Evolutionary conservation across 805 yeast species (phyloP).

Genomic region (Brettanomyces anomalus): DNA sequence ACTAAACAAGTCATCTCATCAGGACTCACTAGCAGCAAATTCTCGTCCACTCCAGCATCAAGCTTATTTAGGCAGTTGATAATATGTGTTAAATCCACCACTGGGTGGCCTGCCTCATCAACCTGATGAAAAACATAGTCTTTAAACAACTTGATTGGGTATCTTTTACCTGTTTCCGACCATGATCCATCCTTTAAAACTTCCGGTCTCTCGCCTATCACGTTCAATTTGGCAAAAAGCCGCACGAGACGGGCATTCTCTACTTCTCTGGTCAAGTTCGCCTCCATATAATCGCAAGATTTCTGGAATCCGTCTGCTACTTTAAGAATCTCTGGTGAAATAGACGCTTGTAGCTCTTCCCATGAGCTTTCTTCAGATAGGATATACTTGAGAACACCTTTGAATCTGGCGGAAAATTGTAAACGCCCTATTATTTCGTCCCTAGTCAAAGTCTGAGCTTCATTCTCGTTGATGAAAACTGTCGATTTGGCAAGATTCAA

Average conservation of each 20-base stretch:
- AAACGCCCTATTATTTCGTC: slow-evolving; percentile 19
- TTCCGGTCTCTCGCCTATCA: slow-evolving; percentile 69
- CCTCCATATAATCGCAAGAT: slow-evolving; percentile 49
- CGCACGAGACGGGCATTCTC: slow-evolving; percentile 87
- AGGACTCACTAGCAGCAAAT: slow-evolving; percentile 65
- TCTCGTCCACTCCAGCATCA: slow-evolving; percentile 88
- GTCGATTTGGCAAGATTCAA: slow-evolving; percentile 40
- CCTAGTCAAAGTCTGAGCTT: slow-evolving; percentile 10
- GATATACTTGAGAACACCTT: slow-evolving; percentile 32
- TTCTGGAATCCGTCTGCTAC: slow-evolving; percentile 42
- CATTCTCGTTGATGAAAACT: slow-evolving; percentile 12
- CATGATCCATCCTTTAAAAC: slow-evolving; percentile 44
- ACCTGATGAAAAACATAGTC: slow-evolving; percentile 82
- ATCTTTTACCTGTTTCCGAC: slow-evolving; percentile 71
- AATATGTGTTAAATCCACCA: slow-evolving; percentile 75
- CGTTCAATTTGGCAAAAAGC: slow-evolving; percentile 70
- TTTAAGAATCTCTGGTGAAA: slow-evolving; percentile 37
- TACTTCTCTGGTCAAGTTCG: slow-evolving; percentile 57
- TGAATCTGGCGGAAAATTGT: slow-evolving; percentile 36
- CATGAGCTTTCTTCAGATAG: slow-evolving; percentile 20
- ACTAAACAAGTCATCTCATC: slow-evolving; percentile 84
- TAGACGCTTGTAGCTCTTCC: slow-evolving; percentile 28
- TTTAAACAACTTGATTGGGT: slow-evolving; percentile 64
- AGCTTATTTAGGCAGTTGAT: slow-evolving; percentile 73
- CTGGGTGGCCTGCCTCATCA: slow-evolving; percentile 69